Base-by-base conservation (phyloP, 495 filamentous ascomycete species). In the Cudoniella acicularis region DNA sequence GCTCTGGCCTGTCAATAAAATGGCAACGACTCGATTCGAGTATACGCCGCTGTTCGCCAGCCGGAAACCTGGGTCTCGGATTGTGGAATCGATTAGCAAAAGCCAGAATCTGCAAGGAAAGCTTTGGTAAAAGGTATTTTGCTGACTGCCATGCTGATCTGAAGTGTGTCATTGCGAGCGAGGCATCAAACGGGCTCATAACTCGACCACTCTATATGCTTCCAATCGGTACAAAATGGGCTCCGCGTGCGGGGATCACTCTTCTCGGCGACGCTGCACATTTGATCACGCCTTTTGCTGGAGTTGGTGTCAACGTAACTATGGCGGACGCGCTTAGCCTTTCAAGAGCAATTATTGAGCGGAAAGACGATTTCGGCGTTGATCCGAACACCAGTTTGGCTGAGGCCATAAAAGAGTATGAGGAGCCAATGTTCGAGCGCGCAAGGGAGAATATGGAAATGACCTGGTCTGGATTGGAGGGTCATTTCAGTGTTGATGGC, bases 181-280 rank as follows among this genome's bases (percentile, higher is more conserved):
- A 36, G 13, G 30, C 30, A 4, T 6, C 30, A 4, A 13, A 36
- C 13, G 30, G 6, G 6, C 13, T 51, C 20, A 18, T 51, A 6
- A 8, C 49, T 16, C 8, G 24, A 51, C 24, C 49, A 2, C 49
- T 51, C 2, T 51, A 13, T 2, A 23, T 24, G 4, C 10, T 51
- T 11, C 49, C 49, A 10, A 26, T 25, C 9, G 49, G 67, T 49
- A 46, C 50, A 23, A 40, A 42, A 25, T 87, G 82, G 81, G 61
- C 73, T 46, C 76, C 79, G 54, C 62, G 66, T 16, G 49, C 64
- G 8, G 74, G 76, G 21, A 69, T 74, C 10, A 85, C 83, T 4
- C 65, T 87, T 11, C 71, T 85, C 49, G 83, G 83, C 13, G 83
- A 86, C 69, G 80, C 83, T 0, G 83, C 83, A 10, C 81, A 87